Conservation (phyloP, 495 filamentous ascomycete species). For the Neurospora sp. region DNA sequence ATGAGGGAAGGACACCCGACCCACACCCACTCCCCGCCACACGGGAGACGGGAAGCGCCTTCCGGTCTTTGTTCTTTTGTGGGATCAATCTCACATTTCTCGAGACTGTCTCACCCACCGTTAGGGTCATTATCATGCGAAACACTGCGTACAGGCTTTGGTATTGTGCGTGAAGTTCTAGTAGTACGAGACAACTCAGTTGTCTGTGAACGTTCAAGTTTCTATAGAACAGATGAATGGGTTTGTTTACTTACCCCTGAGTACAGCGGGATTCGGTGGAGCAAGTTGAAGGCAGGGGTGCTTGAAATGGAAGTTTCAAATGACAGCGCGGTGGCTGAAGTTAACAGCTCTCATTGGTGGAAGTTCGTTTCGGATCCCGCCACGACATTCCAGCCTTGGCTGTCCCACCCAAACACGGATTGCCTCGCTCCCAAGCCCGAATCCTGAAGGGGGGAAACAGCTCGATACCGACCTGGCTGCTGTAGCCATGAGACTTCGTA, state of each 20-base stretch:
- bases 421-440: background rate
- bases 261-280: background rate
- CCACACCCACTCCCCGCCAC: background rate
- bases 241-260: background rate
- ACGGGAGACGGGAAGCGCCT: background rate
- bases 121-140: no score
- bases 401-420: background rate
- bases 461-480: background rate
- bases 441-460: background rate
- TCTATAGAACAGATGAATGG: background rate
- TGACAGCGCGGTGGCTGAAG: background rate
- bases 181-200: no score
- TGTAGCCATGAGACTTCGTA: background rate
- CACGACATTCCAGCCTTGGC: background rate
- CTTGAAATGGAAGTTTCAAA: background rate
- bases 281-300: background rate
- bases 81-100: background rate
- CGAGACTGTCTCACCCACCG: no score
- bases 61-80: background rate
- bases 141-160: no score
- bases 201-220: background rate
- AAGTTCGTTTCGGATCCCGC: no score
- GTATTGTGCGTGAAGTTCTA: no score
- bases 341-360: background rate
- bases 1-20: background rate